Evolutionary conservation across 768 basidiomycete genomes (phyloP).

Genomic region (Macrolepiota albuminosa): DNA sequence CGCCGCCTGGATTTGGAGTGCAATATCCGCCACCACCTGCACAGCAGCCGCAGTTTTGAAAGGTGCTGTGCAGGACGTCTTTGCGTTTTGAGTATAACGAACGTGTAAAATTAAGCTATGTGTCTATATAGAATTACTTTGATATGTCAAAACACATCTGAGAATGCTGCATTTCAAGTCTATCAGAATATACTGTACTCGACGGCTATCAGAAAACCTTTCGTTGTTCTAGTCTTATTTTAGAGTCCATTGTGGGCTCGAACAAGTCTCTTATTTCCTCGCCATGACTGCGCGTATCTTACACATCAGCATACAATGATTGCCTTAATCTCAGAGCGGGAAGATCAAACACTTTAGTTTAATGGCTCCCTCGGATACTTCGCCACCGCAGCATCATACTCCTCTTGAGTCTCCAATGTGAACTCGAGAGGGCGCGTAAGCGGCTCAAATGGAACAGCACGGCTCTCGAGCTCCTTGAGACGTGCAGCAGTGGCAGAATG

Average conservation of each 20-base stretch:
- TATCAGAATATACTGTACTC: neutral
- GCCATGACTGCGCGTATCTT: neutral
- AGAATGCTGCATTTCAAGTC: neutral
- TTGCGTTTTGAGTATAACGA: neutral
- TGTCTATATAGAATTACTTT: neutral
- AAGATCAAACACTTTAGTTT: slow-evolving; percentile 13
- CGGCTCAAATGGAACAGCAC: slow-evolving; percentile 34
- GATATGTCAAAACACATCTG: neutral
- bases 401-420: slow-evolving; percentile 26
- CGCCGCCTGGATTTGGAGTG: slow-evolving; percentile 60
- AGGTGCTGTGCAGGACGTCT: neutral
- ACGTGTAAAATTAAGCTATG: slow-evolving; percentile 15
- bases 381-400: slow-evolving; percentile 21
- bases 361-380: slow-evolving; percentile 28
- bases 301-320: neutral
- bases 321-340: neutral
- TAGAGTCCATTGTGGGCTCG: neutral
- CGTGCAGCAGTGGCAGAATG: slow-evolving; percentile 38
- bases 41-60: slow-evolving; percentile 31
- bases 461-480: slow-evolving; percentile 33
- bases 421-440: slow-evolving; percentile 37
- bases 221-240: neutral
- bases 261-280: neutral
- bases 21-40: slow-evolving; percentile 42
- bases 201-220: neutral